Percentiles rank a stretch among this genome's conserved stretches.
Evolutionary conservation across 2,329 filamentous ascomycete species (phyloP).

Genomic region (Amphichorda felina): DNA sequence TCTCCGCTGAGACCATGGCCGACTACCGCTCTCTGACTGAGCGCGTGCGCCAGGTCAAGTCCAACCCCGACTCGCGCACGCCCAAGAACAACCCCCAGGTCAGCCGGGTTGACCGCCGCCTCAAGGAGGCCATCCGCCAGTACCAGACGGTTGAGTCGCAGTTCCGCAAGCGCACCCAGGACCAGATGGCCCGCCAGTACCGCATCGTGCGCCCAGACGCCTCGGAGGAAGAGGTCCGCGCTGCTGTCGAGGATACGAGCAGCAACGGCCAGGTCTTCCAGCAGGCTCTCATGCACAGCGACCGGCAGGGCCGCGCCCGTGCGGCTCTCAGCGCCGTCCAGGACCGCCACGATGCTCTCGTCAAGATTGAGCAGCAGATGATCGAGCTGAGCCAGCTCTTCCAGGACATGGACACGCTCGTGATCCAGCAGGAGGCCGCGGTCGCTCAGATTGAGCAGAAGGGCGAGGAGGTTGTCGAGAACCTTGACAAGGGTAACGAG

Average conservation of each 20-base stretch:
- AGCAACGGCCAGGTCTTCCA: conserved; percentile 72
- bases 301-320: conserved; percentile 70
- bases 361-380: conserved; percentile 88
- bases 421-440: conserved; percentile 75
- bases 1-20: conserved; percentile 71
- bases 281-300: conserved; percentile 72
- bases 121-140: conserved; percentile 69
- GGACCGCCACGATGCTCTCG: conserved; percentile 73
- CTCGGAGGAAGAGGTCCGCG: conserved; percentile 62
- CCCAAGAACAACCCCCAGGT: conserved; percentile 71
- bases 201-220: conserved; percentile 79
- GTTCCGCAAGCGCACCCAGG: conserved; percentile 69
- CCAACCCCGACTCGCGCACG: conserved; percentile 61
- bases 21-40: conserved; percentile 70
- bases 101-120: conserved; percentile 63
- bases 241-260: conserved; percentile 61
- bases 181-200: conserved; percentile 82
- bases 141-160: conserved; percentile 73
- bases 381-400: conserved; percentile 79
- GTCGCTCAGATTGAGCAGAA: conserved; percentile 77
- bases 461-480: conserved; percentile 72
- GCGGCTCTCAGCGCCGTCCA: conserved; percentile 69
- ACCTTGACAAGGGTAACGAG: conserved; percentile 75
- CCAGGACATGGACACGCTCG: conserved; percentile 75
- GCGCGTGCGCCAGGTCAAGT: conserved; percentile 73